Evolutionary conservation across 495 filamentous ascomycete genomes (phyloP).

Genomic region (Cenococcum geophilum): DNA sequence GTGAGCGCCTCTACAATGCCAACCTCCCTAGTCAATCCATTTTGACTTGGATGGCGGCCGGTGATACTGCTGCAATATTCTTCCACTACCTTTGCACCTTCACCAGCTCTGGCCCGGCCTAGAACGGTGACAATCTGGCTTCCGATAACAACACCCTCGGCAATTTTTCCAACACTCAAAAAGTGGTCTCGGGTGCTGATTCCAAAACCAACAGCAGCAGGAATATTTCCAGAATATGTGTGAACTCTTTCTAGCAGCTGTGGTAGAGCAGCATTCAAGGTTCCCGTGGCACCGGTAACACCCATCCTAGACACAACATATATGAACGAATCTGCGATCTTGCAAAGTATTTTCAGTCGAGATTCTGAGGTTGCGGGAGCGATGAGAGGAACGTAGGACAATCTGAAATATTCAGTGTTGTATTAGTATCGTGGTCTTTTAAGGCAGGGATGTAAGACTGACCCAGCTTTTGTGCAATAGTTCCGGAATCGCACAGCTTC

Average conservation of each 20-base stretch:
- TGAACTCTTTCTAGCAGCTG: conserved; percentile 81
- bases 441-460: conserved; percentile 32
- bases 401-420: conserved; percentile 39
- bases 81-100: conserved; percentile 68
- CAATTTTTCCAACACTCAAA: conserved; percentile 68
- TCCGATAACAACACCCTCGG: conserved; percentile 96
- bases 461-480: conserved; percentile 70
- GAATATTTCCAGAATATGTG: conserved; percentile 81
- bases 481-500: conserved; percentile 89
- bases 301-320: conserved; percentile 98
- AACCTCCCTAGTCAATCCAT: conserved; percentile 50
- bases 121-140: conserved; percentile 84
- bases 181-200: conserved; percentile 96
- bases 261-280: conserved; percentile 70
- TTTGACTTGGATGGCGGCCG: conserved; percentile 39
- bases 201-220: conserved; percentile 89
- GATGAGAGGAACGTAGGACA: conserved; percentile 93
- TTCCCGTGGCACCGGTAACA: conserved; percentile 84
- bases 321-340: conserved; percentile 97
- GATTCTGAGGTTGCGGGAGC: conserved; percentile 87
- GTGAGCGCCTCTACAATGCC: conserved; percentile 59
- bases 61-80: conserved; percentile 80
- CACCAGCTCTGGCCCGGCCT: conserved; percentile 60
- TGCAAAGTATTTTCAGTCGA: conserved; percentile 91
- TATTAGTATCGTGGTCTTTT: background rate